Evolutionary conservation across 2,329 filamentous ascomycete species (phyloP).

Genomic region (Phoma sp.): DNA sequence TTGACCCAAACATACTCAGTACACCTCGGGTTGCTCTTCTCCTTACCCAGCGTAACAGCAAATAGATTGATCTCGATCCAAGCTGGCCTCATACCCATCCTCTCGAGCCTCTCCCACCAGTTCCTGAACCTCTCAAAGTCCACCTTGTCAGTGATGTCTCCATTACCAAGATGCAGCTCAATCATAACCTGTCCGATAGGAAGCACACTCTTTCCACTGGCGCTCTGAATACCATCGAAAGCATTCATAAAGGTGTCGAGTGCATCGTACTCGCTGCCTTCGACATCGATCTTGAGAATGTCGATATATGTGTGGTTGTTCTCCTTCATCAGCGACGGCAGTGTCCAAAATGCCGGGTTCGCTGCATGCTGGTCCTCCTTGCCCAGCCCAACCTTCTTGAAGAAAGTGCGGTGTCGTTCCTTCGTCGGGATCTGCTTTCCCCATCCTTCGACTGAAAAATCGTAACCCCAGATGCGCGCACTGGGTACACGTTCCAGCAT

Average conservation of each 20-base stretch:
- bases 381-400: slow-evolving; percentile 41
- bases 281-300: slow-evolving; percentile 45
- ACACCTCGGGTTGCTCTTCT: slow-evolving; percentile 40
- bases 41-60: slow-evolving; percentile 35
- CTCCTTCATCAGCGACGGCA: slow-evolving; percentile 38
- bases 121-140: slow-evolving; percentile 37
- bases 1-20: slow-evolving; percentile 48
- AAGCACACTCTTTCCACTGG: slow-evolving; percentile 29
- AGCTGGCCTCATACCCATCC: slow-evolving; percentile 44
- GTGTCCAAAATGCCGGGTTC: slow-evolving; percentile 37
- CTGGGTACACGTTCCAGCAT: slow-evolving; percentile 44
- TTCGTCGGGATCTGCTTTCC: slow-evolving; percentile 36
- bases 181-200: slow-evolving; percentile 47
- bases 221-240: slow-evolving; percentile 29
- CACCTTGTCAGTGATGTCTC: slow-evolving; percentile 25
- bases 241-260: slow-evolving; percentile 43
- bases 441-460: slow-evolving; percentile 43
- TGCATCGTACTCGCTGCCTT: slow-evolving; percentile 42
- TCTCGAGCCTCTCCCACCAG: slow-evolving; percentile 46
- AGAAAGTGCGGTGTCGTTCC: slow-evolving; percentile 36
- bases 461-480: slow-evolving; percentile 44
- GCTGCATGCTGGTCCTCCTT: slow-evolving; percentile 32
- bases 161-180: slow-evolving; percentile 40
- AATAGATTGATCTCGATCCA: slow-evolving; percentile 47
- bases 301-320: slow-evolving; percentile 47